phyloP scores from a whole-genome alignment of 495 filamentous ascomycete species.

The Annulohypoxylon bovei region DNA sequence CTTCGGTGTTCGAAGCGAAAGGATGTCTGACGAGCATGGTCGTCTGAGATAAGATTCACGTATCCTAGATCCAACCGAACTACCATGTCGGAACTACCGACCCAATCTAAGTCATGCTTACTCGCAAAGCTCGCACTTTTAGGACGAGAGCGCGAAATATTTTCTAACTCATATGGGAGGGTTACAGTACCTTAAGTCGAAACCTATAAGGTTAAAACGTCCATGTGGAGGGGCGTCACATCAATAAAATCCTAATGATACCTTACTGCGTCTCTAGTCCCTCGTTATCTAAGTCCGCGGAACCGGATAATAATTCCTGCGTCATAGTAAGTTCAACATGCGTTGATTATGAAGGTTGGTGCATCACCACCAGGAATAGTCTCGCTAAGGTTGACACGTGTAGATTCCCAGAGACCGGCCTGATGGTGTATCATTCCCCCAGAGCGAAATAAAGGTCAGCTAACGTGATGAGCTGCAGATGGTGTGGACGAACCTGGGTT shows the following conservation, averaged over 20 bases:
- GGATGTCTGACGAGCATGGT: slow-evolving; percentile 19
- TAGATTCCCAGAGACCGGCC: neutral
- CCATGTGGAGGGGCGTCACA: slow-evolving; percentile 6
- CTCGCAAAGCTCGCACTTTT: slow-evolving; percentile 2
- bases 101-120: slow-evolving; percentile 1
- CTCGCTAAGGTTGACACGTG: slow-evolving; percentile 3
- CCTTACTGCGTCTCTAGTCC: neutral
- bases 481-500: slow-evolving; percentile 2
- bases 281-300: neutral
- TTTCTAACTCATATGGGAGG: neutral
- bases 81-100: neutral
- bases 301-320: neutral
- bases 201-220: slow-evolving; percentile 25
- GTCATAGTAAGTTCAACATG: neutral
- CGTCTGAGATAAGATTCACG: slow-evolving; percentile 36
- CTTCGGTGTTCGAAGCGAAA: slow-evolving; percentile 7
- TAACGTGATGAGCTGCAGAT: slow-evolving; percentile 9
- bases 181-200: slow-evolving; percentile 39
- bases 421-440: neutral
- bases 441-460: neutral
- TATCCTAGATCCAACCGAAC: slow-evolving; percentile 12
- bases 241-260: neutral
- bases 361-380: neutral
- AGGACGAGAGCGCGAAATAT: neutral
- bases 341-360: neutral